phyloP scores from a whole-genome alignment of 1,139 yeast genomes.

The Groenewaldozyma sp. region DNA sequence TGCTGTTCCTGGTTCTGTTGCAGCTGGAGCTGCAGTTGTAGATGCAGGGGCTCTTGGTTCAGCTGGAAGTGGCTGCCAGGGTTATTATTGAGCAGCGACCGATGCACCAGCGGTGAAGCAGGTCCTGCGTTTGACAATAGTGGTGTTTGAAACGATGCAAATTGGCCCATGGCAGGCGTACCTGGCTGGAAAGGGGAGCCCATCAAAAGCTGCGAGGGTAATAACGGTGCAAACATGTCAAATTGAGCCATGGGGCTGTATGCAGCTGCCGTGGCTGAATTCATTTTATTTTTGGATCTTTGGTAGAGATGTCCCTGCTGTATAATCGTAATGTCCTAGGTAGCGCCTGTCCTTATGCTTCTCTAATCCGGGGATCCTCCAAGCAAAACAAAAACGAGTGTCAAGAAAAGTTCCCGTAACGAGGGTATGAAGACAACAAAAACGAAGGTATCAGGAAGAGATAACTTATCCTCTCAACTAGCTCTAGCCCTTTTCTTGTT shows the following conservation, averaged over 20 bases:
- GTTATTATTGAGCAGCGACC: background rate
- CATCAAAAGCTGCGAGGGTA: conserved; percentile 59
- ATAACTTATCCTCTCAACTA: background rate
- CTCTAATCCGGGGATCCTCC: background rate
- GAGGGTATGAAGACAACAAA: background rate
- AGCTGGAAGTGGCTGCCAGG: background rate
- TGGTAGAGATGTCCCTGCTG: no score
- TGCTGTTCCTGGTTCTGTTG: conserved; percentile 11
- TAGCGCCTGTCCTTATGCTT: no score
- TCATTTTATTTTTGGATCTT: background rate
- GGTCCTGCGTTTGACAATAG: conserved; percentile 12
- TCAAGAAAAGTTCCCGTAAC: no score
- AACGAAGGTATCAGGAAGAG: background rate
- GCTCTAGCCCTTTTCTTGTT: no score
- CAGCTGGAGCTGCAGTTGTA: conserved; percentile 6
- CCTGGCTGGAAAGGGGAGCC: conserved; percentile 57
- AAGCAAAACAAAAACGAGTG: background rate
- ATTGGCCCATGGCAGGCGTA: conserved; percentile 27
- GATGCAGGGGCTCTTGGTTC: conserved; percentile 9
- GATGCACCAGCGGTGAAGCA: background rate
- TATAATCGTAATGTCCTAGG: no score
- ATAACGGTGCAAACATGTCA: conserved; percentile 41
- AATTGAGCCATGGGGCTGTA: conserved; percentile 26
- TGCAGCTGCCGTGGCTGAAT: conserved; percentile 7
- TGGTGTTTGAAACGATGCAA: conserved; percentile 26